Evolutionary conservation across 306 rosid genomes (phyloP).

Genomic region (Luffa acutangula): DNA sequence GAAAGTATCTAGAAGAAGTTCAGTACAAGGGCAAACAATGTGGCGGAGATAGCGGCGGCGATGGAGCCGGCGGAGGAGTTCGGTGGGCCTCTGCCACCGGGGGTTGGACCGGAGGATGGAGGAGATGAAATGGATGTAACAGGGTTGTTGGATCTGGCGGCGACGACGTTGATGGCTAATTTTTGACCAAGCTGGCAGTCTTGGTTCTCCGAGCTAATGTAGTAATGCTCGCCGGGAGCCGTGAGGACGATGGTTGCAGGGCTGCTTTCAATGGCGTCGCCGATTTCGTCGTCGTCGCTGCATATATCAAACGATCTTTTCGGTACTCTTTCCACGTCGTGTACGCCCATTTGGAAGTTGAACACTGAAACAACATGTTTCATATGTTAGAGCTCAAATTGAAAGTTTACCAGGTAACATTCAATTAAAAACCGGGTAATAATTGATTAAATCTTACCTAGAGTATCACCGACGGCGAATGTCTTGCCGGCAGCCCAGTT

Average conservation of each 20-base stretch:
- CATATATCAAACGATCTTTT: background rate
- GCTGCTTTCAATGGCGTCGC: background rate
- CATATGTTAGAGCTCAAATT: too few relatives aligned
- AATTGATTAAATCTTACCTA: background rate
- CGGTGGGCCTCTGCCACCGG: background rate
- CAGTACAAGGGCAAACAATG: background rate
- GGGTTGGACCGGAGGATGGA: background rate
- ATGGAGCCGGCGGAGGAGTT: background rate
- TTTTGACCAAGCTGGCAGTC: background rate
- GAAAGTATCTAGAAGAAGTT: background rate
- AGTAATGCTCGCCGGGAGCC: background rate
- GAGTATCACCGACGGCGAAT: constrained; percentile 24
- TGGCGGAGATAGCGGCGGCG: background rate
- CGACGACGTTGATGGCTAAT: background rate
- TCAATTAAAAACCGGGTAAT: too few relatives aligned
- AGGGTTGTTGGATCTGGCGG: background rate
- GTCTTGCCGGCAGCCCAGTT: constrained; percentile 19
- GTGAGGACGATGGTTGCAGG: background rate
- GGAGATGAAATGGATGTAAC: background rate
- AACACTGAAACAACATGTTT: background rate
- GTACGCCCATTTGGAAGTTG: background rate
- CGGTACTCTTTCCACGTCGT: background rate
- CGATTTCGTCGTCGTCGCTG: background rate
- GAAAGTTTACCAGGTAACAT: too few relatives aligned
- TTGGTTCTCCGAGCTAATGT: background rate